Evolutionary conservation across 768 basidiomycete species (phyloP), one percentile per base, ranked within the genome.

Genomic region (Suillus occidentalis): DNA sequence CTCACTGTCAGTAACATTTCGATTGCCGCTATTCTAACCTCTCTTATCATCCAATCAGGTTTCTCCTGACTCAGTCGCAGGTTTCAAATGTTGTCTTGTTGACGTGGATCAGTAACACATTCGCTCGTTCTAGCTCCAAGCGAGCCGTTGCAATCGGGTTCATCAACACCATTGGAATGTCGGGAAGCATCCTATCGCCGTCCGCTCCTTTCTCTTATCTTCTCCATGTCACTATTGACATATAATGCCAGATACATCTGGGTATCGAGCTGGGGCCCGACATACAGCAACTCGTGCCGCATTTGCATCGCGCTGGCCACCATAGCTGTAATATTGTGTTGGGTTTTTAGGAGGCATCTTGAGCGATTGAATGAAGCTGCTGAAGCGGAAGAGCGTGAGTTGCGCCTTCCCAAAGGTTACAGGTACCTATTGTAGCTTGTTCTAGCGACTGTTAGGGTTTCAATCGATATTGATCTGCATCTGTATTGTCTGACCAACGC

Each of bases 121-220:
- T 95, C 75, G 86, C 91, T 34, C 85, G 87, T 22, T 87, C 92
- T 14, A 85, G 92, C 1, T 85, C 87, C 25, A 94, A 94, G 75
- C 87, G 94, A 12, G 90, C 92, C 3, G 56, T 66, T n/a, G 56
- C 57, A 12, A 39, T 66, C 10, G 65, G 57, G 25, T 39, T 64
- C 18, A 36, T 66, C 25, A 64, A 43, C 34, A 52, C 65, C 12
- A 40, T 64, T 47, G 53, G 37, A 8, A 50, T 31, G 49, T 36
- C 25, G n/a, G 65, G 56, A 37, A 53, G 63, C 22, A 60, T 64
- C 39, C 40, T 57, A 6, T 53, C 65, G 22, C 34, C 65, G 65
- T 65, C 36, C 63, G 65, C 57, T 20, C 61, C 13, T 45, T 56
- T 28, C 14, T 40, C 62, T 61, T n/a, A 52, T 40, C 60, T 25